Base-by-base conservation (phyloP, 306 rosid species). In the Lagenaria siceraria region DNA sequence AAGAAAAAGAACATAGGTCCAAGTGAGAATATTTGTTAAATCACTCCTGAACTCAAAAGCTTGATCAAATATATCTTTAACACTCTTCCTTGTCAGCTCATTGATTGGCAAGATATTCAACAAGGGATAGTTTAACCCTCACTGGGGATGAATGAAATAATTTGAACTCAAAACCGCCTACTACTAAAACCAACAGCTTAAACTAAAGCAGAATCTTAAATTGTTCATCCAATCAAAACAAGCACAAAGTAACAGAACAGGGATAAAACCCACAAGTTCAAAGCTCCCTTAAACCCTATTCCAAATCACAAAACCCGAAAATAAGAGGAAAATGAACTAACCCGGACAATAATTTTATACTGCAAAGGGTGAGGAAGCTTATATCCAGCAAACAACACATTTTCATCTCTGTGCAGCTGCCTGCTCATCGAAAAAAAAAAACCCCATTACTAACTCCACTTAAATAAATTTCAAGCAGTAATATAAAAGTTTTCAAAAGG, bases 321-420 rank as follows among this genome's bases (percentile, higher is more conserved):
- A 75, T 1, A 15, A 65, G 75, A 21, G 35, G 65, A 33, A 63
- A 63, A 31, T 33, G 14, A 14, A 63, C 92, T 84, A 64, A 93
- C 98, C 98, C 97, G 87, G 74, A 95, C 81, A 63, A 89, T 82
- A 62, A 95, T 92, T 87, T 92, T 92, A 88, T 95, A 95, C 89
- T 95, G 87, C 53, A 95, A 93, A 48, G 98, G 98, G 52, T 95
- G 97, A 62, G 97, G 97, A 81, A 95, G 96, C 89, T 92, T 92
- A 95, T 95, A 95, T 21, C 98, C 98, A 49, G 98, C 96, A 52
- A 95, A 95, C 19, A 95, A 77, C 25, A 94, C 98, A 80, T 83
- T 94, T 2, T 90, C 89, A 62, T 91, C 98, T 78, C 90, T 85
- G 74, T 94, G 97, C 4, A 94, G 80, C 80, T 94, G 98, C 98